phyloP scores from a whole-genome alignment of 2,329 filamentous ascomycete species.

The Nemania bipapillata region DNA sequence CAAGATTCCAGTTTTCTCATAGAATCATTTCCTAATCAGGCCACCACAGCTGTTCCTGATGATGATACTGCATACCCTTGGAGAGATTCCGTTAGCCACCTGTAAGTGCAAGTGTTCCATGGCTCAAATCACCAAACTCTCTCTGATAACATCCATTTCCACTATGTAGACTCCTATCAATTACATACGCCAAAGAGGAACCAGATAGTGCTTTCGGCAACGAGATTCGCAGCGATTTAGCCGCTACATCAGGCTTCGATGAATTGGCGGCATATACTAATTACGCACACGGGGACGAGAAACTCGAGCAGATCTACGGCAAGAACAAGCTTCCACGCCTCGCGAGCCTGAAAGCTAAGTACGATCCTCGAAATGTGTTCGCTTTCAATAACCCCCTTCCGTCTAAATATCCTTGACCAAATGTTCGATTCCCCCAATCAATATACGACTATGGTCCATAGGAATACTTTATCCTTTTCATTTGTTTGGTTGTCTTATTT shows the following conservation, averaged over 20 bases:
- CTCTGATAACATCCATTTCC: too few relatives aligned
- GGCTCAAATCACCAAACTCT: too few relatives aligned
- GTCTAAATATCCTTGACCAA: too few relatives aligned
- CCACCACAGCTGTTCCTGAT: background rate
- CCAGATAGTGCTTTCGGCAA: too few relatives aligned
- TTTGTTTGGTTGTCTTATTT: too few relatives aligned
- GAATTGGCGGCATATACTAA: conserved; percentile 6
- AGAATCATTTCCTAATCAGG: background rate
- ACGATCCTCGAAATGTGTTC: conserved; percentile 34
- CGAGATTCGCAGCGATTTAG: background rate
- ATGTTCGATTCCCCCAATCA: too few relatives aligned
- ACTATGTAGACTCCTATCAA: too few relatives aligned
- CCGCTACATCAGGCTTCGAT: background rate
- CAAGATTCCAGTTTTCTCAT: too few relatives aligned
- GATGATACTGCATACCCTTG: background rate
- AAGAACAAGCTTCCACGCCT: conserved; percentile 30
- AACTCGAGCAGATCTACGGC: conserved; percentile 10
- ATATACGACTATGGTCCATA: too few relatives aligned
- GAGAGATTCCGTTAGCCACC: background rate
- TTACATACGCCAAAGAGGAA: too few relatives aligned
- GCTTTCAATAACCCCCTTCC: background rate
- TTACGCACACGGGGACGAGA: conserved; percentile 29
- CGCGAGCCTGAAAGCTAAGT: conserved; percentile 30
- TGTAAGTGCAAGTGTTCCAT: too few relatives aligned
- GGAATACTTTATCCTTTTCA: too few relatives aligned